These are phyloP conservation scores for Candida tropicalis DNA, from an alignment of 1,139 yeast genomes.

Conservation along the genomic window DNA sequence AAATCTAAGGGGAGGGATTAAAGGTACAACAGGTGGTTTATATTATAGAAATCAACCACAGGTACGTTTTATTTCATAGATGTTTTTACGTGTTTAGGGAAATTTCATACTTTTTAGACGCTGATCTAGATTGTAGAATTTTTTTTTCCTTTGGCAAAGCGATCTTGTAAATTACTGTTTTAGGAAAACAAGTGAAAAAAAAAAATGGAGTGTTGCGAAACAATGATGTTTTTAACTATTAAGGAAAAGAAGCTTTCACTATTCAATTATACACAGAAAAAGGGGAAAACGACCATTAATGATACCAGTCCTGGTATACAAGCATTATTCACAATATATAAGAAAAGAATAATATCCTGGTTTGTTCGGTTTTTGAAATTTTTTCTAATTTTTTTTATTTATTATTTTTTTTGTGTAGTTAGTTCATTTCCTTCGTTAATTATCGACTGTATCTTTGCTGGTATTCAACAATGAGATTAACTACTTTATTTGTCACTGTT, in stretches of 20 bases:
- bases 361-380: neutral
- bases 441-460: neutral
- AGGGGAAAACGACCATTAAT: too few relatives aligned
- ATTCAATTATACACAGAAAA: neutral
- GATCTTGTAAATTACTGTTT: neutral
- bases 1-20: neutral
- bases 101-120: neutral
- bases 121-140: neutral
- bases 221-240: neutral
- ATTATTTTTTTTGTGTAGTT: neutral
- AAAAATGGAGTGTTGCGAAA: neutral
- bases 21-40: neutral
- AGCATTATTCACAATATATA: conserved; percentile 1
- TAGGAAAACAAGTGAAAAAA: neutral
- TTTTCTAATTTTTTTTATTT: neutral
- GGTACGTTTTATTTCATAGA: neutral
- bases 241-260: neutral
- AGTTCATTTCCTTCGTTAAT: too few relatives aligned
- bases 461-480: conserved; percentile 1
- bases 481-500: conserved; percentile 1
- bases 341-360: neutral
- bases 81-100: conserved; percentile 3
- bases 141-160: neutral
- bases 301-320: too few relatives aligned
- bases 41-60: neutral